Percentiles rank a stretch among this genome's conserved stretches.
phyloP scores from a whole-genome alignment of 2,329 filamentous ascomycete genomes.

The Diatrype stigma region DNA sequence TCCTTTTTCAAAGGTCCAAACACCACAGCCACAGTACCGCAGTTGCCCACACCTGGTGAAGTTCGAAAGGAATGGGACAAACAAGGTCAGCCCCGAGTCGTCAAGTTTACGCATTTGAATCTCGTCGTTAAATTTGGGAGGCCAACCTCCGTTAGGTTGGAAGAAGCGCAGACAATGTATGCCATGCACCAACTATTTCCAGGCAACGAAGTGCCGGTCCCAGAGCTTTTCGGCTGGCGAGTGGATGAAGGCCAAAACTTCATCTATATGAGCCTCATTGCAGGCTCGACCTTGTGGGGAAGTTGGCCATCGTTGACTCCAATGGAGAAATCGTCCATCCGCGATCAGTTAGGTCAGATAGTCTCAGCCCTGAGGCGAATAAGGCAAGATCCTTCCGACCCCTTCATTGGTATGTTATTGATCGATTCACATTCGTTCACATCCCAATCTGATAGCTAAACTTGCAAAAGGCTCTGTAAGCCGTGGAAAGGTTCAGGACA shows the following conservation, averaged over 20 bases:
- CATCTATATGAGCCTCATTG: slow-evolving; percentile 10
- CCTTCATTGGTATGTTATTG: slow-evolving; percentile 12
- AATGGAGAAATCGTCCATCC: slow-evolving; percentile 16
- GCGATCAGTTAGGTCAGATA: slow-evolving; percentile 14
- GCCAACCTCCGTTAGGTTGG: slow-evolving; percentile 1
- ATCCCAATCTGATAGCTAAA: neutral
- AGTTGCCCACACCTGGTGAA: neutral
- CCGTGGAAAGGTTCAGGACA: slow-evolving; percentile 17
- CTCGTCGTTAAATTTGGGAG: neutral
- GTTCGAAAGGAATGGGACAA: neutral
- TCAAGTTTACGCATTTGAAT: neutral
- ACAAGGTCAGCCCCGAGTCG: neutral
- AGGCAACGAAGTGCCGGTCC: slow-evolving; percentile 5
- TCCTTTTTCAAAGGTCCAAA: neutral
- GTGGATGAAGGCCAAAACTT: neutral
- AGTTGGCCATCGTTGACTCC: slow-evolving; percentile 14
- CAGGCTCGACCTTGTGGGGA: slow-evolving; percentile 10
- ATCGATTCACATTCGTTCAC: slow-evolving; percentile 1
- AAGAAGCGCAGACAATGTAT: slow-evolving; percentile 9
- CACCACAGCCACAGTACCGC: no score
- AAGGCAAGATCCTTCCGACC: slow-evolving; percentile 9
- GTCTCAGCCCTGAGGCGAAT: slow-evolving; percentile 5
- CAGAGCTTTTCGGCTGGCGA: slow-evolving; percentile 10
- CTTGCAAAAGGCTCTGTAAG: slow-evolving; percentile 14
- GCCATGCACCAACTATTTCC: slow-evolving; percentile 5